Evolutionary conservation across 148 eudicot species (phyloP), one percentile per base, ranked within the genome.

Genomic region (Dianthus caryophyllus): DNA sequence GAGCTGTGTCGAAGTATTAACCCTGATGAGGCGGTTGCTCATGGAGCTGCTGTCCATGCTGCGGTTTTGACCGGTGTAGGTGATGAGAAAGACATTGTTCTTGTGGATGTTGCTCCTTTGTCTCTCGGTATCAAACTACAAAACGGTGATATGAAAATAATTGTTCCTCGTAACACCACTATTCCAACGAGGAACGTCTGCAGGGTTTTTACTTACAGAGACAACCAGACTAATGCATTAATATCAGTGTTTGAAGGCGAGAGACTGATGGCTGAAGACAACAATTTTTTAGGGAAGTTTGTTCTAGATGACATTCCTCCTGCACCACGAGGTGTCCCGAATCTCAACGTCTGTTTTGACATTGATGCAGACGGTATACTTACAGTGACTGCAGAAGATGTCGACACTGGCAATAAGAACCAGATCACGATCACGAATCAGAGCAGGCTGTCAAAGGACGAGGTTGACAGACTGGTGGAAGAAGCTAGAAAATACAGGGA

Each of bases 401-500:
- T 29, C 2, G 14, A 61, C 1, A 77, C 64, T 20, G 80, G 76
- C 9, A 71, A 33, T 11, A 61, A 61, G 47, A 77, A 77, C 27
- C 68, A 30, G 26, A 77, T 77, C 49, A 77, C 71, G 17, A 72
- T 77, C 1, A 77, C 76, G 0, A 64, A 67, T 44, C 62, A 36
- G 1, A 64, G 76, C 26, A 67, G 43, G 22, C 17, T 73, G 22
- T 49, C 76, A 0, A 48, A 66, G 53, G 66, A 18, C 14, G 61
- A 73, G 31, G 66, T 77, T 63, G 39, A 72, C 24, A 72, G 52
- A 39, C 26, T 67, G 73, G 14, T 68, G 21, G 48, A 47, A 55
- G 80, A 77, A 8, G 76, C 69, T 14, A 51, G 72, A 22, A 72
- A 57, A 39, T 72, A 67, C 72, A 77, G 33, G 65, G 59, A 20